phyloP scores from a whole-genome alignment of 2,329 filamentous ascomycete species.

The Colletotrichum musae region DNA sequence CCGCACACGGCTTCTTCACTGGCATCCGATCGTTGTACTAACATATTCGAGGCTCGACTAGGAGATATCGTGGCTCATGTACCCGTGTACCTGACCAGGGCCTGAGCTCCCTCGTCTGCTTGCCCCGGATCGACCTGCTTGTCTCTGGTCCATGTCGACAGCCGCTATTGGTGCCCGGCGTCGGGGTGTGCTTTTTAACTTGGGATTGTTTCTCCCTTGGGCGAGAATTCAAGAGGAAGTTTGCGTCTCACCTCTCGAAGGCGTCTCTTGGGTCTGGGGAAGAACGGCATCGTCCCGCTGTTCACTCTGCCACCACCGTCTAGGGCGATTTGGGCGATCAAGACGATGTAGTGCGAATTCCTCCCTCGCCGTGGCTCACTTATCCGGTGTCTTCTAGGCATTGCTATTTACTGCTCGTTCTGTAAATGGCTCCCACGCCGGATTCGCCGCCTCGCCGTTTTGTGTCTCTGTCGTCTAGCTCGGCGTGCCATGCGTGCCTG shows the following conservation, averaged over 20 bases:
- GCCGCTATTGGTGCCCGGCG: slow-evolving; percentile 5
- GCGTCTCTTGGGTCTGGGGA: slow-evolving; percentile 19
- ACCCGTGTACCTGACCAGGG: slow-evolving; percentile 10
- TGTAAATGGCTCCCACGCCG: slow-evolving; percentile 10
- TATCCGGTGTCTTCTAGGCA: slow-evolving; percentile 2
- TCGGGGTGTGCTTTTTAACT: slow-evolving; percentile 5
- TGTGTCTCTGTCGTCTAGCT: slow-evolving; percentile 17
- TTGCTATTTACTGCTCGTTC: slow-evolving; percentile 10
- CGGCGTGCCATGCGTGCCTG: slow-evolving; percentile 15
- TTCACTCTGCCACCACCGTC: slow-evolving; percentile 9
- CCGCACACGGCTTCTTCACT: slow-evolving; percentile 28
- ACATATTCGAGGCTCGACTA: slow-evolving; percentile 6
- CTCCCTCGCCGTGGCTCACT: background rate
- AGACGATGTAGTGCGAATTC: slow-evolving; percentile 19
- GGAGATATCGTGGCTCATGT: slow-evolving; percentile 4
- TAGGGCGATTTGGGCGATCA: background rate
- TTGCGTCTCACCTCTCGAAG: slow-evolving; percentile 3
- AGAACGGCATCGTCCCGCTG: slow-evolving; percentile 23
- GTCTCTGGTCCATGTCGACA: slow-evolving; percentile 18
- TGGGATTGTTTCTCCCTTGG: slow-evolving; percentile 17
- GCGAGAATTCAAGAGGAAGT: background rate
- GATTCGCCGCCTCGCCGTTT: slow-evolving; percentile 36
- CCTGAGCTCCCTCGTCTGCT: slow-evolving; percentile 1
- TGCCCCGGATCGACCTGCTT: slow-evolving; percentile 22
- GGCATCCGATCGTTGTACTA: slow-evolving; percentile 11